phyloP scores from a whole-genome alignment of 768 basidiomycete species.

The Leucocoprinus birnbaumii region DNA sequence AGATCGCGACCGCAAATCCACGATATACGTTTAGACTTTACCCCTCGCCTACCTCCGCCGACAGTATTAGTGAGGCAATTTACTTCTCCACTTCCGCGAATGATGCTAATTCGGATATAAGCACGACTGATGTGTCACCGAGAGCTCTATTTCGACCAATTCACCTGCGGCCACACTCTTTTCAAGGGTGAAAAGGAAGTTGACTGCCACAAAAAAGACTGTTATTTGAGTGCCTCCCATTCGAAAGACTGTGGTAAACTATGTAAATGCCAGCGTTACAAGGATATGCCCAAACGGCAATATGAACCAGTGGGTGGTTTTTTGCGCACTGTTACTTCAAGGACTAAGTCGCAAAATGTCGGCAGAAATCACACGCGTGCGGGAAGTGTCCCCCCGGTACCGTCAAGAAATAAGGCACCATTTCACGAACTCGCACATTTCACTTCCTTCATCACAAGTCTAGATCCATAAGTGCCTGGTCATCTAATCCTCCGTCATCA shows the following conservation, averaged over 20 bases:
- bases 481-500: constrained; percentile 65
- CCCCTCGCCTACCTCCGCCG: constrained; percentile 54
- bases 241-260: constrained; percentile 34
- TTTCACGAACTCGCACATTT: not conserved
- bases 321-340: not conserved
- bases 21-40: constrained; percentile 14
- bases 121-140: constrained; percentile 56
- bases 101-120: constrained; percentile 19
- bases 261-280: constrained; percentile 56
- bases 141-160: constrained; percentile 49
- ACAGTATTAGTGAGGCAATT: constrained; percentile 32
- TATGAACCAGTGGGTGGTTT: constrained; percentile 38
- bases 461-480: constrained; percentile 55
- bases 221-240: constrained; percentile 49
- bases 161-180: constrained; percentile 53
- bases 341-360: not conserved
- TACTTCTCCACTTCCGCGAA: constrained; percentile 14
- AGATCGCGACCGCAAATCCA: constrained; percentile 10
- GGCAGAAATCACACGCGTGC: not conserved
- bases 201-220: constrained; percentile 49
- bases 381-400: not conserved
- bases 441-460: constrained; percentile 16
- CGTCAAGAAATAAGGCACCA: not conserved
- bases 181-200: constrained; percentile 39
- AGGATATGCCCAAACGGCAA: constrained; percentile 54